Evolutionary conservation across 2,329 filamentous ascomycete genomes (phyloP).

Genomic region (Thielaviopsis punctulata): DNA sequence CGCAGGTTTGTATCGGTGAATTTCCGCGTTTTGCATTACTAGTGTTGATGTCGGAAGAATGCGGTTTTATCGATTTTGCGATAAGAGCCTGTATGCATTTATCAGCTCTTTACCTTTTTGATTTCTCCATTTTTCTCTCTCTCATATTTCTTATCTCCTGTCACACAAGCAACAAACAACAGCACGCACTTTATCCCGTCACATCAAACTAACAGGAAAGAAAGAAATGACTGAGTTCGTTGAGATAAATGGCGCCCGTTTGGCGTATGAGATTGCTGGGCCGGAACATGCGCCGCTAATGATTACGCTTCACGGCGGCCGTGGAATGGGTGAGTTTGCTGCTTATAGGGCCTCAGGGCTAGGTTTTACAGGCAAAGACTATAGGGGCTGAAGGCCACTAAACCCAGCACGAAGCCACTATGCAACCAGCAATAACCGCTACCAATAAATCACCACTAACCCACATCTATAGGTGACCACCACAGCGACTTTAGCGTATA

Average conservation of each 20-base stretch:
- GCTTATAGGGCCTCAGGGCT: too few species aligned
- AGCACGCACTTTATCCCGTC: not conserved
- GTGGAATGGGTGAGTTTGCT: slow-evolving; percentile 18
- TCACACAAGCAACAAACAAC: not conserved
- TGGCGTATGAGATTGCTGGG: slow-evolving; percentile 20
- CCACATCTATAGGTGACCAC: slow-evolving; percentile 17
- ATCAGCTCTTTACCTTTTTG: too few species aligned
- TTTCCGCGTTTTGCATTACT: too few species aligned
- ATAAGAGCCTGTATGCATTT: too few species aligned
- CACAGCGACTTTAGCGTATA: slow-evolving; percentile 20
- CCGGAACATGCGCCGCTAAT: slow-evolving; percentile 18
- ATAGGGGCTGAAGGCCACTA: too few species aligned
- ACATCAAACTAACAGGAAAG: too few species aligned
- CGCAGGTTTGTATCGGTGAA: too few species aligned
- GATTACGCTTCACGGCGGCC: slow-evolving; percentile 22
- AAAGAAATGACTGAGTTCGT: slow-evolving; percentile 13
- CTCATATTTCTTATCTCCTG: not conserved
- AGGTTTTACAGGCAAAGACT: not conserved
- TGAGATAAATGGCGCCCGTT: slow-evolving; percentile 19
- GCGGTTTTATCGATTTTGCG: too few species aligned
- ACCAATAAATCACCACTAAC: not conserved
- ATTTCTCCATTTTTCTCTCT: too few species aligned
- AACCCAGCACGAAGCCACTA: too few species aligned
- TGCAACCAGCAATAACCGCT: too few species aligned
- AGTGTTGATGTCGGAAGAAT: too few species aligned